Base-by-base conservation (phyloP, 2,329 filamentous ascomycete genomes). In the Phialophora expanda region DNA sequence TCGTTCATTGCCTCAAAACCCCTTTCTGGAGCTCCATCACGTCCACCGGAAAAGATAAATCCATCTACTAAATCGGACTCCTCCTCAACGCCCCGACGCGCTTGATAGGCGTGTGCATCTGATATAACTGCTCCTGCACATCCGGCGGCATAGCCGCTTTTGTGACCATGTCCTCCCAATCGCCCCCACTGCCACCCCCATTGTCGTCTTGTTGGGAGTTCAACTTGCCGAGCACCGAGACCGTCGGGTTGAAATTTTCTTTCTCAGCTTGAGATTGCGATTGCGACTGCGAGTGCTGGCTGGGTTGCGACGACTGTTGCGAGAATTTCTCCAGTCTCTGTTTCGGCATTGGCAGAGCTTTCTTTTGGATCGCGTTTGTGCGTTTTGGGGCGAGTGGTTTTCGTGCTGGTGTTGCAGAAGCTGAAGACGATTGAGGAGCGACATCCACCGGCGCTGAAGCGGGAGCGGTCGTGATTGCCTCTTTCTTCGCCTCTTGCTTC, bases 111-210 rank as follows among this genome's bases (percentile, higher is more conserved):
- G 69, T 72, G 11, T 68, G 22, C 53, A 12, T 62, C 34, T 61
- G 62, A 67, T 71, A 70, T 69, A 73, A 70, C 17, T 57, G 65
- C 63, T 73, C 71, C 64, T 73, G 71, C 53, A 70, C 63, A 26
- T 70, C 71, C 4, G 71, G 71, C 50, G 71, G 58, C 34, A 73
- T 71, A 4, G 71, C 71, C 17, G 71, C 64, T 34, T 51, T 65
- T 24, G 53, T 50, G 2, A 62, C 22, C 44, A 30, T 17, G 2
- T 41, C 46, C 28, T 61, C 46, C 58, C 58, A 55, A 24, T 26
- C 54, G 1, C 46, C 64, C 30, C 60, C 51, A 32, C 34, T 56
- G 24, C n/a, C 46, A 9, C 17, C 41, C 1, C 48, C 28, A 20
- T 64, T 55, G 32, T 51, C 11, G 22, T 46, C 41, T 34, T 56